Base-by-base conservation (phyloP, 495 filamentous ascomycete genomes). In the Staphylotrichum longicolle region DNA sequence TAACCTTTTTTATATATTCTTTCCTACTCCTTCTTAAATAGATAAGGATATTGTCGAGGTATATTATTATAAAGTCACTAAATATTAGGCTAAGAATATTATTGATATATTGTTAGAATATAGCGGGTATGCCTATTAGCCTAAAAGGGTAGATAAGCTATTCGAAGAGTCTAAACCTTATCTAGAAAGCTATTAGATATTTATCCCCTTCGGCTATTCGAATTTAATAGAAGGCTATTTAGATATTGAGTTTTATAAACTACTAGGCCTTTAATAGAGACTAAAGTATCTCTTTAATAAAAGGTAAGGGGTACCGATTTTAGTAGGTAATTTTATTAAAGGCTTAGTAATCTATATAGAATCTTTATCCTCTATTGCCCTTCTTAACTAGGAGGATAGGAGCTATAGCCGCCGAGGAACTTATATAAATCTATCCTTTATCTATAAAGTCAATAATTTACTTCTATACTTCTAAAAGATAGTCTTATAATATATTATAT, bases 241-340 rank as follows among this genome's bases (percentile, higher is more conserved):
- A 27, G 4, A 54, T 14, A 14, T 54, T 33, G 4, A 54, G 9
- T 12, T 54, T 54, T 0, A 34, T 20, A 54, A 40, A 54, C 7
- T 27, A 39, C 3, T 54, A 40, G 1, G 35, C 15, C 1, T 14
- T 7, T 20, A 7, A 39, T 2, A 9, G 7, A 27, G 14, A 7
- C 7, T 54, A 34, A 0, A 54, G 33, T 10, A 40, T 54, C 7
- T 54, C n/a, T 41, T 3, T 20, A 20, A 54, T 54, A 7, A 39
- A 6, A 0, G 8, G 51, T 40, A 54, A 41, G 9, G 34, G 51
- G 12, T 40, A 40, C 2, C 10, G 14, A 5, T 54, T 40, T 7
- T 54, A 40, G 3, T 27, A 2, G 11, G 27, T 54, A 41, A 54
- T 54, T 34, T 41, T 39, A 41, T 54, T 54, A 41, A 54, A n/a